phyloP scores from a whole-genome alignment of 192 early-diverging fungal species.

The Lobosporangium transversale region DNA sequence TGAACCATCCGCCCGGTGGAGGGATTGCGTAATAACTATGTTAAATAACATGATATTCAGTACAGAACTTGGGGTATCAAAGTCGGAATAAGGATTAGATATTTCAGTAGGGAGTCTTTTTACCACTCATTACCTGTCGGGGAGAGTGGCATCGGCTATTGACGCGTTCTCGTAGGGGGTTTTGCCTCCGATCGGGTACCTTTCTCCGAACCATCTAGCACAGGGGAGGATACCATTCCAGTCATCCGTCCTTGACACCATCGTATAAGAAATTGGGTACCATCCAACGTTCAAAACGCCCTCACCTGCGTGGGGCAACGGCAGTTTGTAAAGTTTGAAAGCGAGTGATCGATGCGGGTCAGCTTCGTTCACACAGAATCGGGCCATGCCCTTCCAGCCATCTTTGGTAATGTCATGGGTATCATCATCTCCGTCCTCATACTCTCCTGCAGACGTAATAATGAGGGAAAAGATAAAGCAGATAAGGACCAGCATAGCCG shows the following conservation, averaged over 20 bases:
- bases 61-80: too few relatives aligned
- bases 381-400: neutral
- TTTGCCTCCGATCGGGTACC: conserved; percentile 34
- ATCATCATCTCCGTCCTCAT: too few relatives aligned
- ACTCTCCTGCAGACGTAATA: neutral
- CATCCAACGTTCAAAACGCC: conserved; percentile 1
- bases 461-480: conserved; percentile 4
- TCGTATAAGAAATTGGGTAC: conserved; percentile 1
- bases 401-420: too few relatives aligned
- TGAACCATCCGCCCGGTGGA: conserved; percentile 29
- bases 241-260: too few relatives aligned
- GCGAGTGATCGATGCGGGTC: neutral
- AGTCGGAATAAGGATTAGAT: too few relatives aligned
- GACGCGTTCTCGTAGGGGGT: conserved; percentile 25
- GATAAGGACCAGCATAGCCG: conserved; percentile 17
- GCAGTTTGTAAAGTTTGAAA: neutral
- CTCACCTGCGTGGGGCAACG: neutral
- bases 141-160: neutral
- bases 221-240: too few relatives aligned
- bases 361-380: conserved; percentile 27
- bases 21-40: conserved; percentile 15
- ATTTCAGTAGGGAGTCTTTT: neutral
- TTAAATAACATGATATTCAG: too few relatives aligned
- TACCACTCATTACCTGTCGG: conserved; percentile 29
- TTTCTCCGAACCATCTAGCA: conserved; percentile 44